phyloP scores from a whole-genome alignment of 192 early-diverging fungal genomes.

The Bifiguratus adelaidae region DNA sequence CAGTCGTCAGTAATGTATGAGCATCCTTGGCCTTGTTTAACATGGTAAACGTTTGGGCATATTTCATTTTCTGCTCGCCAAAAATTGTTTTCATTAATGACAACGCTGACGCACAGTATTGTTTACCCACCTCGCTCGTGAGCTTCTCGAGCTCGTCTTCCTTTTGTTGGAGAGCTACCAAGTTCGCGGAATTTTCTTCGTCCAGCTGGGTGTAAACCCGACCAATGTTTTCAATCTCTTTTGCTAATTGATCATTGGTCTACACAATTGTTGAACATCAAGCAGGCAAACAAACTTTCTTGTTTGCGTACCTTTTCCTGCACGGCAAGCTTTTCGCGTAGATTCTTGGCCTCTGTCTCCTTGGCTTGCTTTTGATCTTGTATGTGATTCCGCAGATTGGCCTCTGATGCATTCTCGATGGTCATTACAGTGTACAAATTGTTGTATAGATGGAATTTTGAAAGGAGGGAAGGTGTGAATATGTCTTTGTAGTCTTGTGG shows the following conservation, averaged over 20 bases:
- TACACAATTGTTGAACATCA: constrained; percentile 6
- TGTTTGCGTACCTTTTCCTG: not conserved
- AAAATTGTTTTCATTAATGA: not conserved
- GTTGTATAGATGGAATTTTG: too few species aligned
- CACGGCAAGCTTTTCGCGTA: too few species aligned
- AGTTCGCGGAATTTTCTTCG: constrained; percentile 71
- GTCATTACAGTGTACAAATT: too few species aligned
- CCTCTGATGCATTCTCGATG: too few species aligned
- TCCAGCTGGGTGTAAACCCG: constrained; percentile 70
- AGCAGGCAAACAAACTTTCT: constrained; percentile 10
- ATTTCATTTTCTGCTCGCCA: constrained; percentile 50
- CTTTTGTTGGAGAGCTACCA: constrained; percentile 64
- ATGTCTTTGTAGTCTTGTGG: too few species aligned
- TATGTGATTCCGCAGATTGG: too few species aligned
- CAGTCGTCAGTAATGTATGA: constrained; percentile 47
- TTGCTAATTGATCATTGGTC: constrained; percentile 41
- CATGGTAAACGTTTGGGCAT: constrained; percentile 71
- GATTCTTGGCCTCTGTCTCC: too few species aligned
- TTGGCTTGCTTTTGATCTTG: too few species aligned
- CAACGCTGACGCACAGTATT: not conserved
- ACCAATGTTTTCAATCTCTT: constrained; percentile 56
- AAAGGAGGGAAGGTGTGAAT: too few species aligned
- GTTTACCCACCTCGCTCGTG: constrained; percentile 50
- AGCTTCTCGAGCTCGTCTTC: constrained; percentile 71
- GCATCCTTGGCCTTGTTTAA: constrained; percentile 62